Evolutionary conservation across 2,329 filamentous ascomycete species (phyloP).

Genomic region (Curvularia verruculosa): DNA sequence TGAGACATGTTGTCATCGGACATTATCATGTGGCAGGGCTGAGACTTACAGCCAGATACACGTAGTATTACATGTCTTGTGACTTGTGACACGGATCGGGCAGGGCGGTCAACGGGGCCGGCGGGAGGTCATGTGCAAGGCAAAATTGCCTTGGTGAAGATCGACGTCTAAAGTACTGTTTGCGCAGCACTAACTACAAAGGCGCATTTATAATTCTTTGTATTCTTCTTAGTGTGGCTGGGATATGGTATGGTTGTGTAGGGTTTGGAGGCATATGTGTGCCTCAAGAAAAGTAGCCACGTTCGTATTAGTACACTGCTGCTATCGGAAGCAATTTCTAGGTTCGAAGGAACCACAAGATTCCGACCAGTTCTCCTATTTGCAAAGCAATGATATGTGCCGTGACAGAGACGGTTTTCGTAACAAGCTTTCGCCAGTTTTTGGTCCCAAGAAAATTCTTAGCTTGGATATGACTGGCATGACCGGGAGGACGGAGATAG

Average conservation of each 20-base stretch:
- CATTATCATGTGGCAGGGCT: not conserved
- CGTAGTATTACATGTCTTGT: slow-evolving; percentile 1
- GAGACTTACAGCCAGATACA: not conserved
- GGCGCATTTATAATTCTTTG: not conserved
- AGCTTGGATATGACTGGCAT: not conserved
- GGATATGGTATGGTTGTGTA: too few relatives aligned
- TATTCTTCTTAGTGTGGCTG: not conserved
- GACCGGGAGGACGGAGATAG: not conserved
- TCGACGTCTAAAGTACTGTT: slow-evolving; percentile 3
- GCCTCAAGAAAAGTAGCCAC: not conserved
- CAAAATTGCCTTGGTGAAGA: slow-evolving; percentile 1
- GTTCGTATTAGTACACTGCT: not conserved
- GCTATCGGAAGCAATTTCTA: not conserved
- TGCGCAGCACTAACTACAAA: not conserved
- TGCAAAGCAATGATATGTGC: not conserved
- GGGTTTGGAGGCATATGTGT: too few relatives aligned
- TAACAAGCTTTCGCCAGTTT: not conserved
- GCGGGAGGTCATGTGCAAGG: not conserved
- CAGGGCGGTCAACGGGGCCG: not conserved
- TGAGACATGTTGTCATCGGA: not conserved
- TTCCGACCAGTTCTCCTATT: not conserved
- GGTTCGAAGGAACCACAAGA: not conserved
- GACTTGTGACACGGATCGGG: not conserved
- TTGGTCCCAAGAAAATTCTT: not conserved
- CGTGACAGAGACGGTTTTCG: not conserved